Evolutionary conservation across 352 stramenopile genomes (phyloP).

Genomic region (Globisporangium splendens): DNA sequence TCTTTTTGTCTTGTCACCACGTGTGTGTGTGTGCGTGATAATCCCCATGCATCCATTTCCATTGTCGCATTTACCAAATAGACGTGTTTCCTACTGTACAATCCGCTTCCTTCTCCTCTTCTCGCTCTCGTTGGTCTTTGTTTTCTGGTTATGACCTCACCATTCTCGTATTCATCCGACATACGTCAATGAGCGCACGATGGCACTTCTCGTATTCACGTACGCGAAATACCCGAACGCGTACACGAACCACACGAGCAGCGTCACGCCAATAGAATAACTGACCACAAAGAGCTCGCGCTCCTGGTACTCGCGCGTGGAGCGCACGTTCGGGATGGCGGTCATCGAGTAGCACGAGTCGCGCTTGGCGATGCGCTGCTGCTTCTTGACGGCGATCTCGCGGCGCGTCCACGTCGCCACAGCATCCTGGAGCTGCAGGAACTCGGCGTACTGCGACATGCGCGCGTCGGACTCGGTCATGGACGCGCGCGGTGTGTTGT

Average conservation of each 20-base stretch:
- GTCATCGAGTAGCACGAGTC: constrained; percentile 29
- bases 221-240: constrained; percentile 21
- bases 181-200: background rate
- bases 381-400: constrained; percentile 36
- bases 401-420: constrained; percentile 49
- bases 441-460: constrained; percentile 37
- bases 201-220: constrained; percentile 8
- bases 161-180: too few relatives aligned
- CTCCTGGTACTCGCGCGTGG: constrained; percentile 40
- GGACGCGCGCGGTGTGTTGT: constrained; percentile 25
- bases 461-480: constrained; percentile 41
- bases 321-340: constrained; percentile 28
- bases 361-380: constrained; percentile 32
- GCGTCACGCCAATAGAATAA: constrained; percentile 46
- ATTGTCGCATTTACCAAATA: too few relatives aligned
- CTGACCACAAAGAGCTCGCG: constrained; percentile 36
- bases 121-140: too few relatives aligned
- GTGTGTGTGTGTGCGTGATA: too few relatives aligned
- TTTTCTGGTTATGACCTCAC: too few relatives aligned
- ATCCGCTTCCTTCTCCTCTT: too few relatives aligned
- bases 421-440: constrained; percentile 48
- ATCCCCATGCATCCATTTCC: too few relatives aligned
- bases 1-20: too few relatives aligned
- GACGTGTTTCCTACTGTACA: too few relatives aligned
- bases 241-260: constrained; percentile 47